Evolutionary conservation across 805 yeast species (phyloP).

Genomic region (Lachancea fermentati): DNA sequence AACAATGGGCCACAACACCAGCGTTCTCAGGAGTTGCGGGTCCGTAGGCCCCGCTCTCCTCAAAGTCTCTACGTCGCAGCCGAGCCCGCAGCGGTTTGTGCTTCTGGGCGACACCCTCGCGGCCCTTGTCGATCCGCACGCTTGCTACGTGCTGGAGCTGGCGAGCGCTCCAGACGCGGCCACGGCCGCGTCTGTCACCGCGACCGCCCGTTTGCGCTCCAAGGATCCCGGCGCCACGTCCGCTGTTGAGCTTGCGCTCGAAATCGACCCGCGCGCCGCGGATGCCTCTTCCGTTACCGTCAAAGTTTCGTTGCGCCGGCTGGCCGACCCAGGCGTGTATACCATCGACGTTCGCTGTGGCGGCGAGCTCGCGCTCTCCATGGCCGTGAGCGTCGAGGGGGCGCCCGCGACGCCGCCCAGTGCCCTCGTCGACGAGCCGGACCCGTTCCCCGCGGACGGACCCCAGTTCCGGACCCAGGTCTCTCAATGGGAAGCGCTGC

Average conservation of each 20-base stretch:
- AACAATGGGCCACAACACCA: slow-evolving; percentile 1
- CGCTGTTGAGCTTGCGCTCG: not conserved
- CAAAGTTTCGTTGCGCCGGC: not conserved
- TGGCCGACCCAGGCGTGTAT: not conserved
- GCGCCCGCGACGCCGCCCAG: not conserved
- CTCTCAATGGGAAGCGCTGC: slow-evolving; percentile 2
- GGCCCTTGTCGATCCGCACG: not conserved
- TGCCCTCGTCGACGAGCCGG: not conserved
- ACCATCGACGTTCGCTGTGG: not conserved
- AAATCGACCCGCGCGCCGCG: not conserved
- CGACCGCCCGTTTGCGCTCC: not conserved
- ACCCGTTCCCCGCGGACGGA: slow-evolving; percentile 7
- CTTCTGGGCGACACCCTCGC: not conserved
- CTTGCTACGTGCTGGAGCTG: not conserved
- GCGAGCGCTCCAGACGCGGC: not conserved
- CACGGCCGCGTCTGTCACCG: not conserved
- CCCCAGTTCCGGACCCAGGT: slow-evolving; percentile 9
- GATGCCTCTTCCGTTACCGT: not conserved
- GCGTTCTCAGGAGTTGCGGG: slow-evolving; percentile 1
- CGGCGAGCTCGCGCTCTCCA: not conserved
- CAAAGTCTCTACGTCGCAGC: not conserved
- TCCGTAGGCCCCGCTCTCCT: not conserved
- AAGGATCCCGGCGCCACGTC: not conserved
- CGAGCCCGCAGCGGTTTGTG: not conserved
- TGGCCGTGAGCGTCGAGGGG: not conserved